Evolutionary conservation across 495 filamentous ascomycete species (phyloP).

Genomic region (Aspergillus cristatus): DNA sequence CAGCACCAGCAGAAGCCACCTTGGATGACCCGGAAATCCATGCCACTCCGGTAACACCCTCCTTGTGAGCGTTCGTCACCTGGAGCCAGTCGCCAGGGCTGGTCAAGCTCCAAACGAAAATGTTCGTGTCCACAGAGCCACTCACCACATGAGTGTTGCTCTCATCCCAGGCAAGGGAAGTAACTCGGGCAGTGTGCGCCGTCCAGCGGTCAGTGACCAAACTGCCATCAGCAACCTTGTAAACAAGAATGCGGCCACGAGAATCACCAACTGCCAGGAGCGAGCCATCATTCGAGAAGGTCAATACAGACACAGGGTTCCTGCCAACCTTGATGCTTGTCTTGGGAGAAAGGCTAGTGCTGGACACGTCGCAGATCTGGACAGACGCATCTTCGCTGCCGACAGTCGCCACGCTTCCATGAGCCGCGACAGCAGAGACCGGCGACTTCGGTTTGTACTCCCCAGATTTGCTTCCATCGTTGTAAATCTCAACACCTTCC

Average conservation of each 20-base stretch:
- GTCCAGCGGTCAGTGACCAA: constrained; percentile 66
- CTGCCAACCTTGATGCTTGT: constrained; percentile 32
- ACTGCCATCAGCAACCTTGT: constrained; percentile 41
- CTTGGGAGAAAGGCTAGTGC: constrained; percentile 36
- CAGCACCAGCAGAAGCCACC: constrained; percentile 71
- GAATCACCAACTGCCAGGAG: constrained; percentile 73
- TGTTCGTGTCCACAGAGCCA: constrained; percentile 79
- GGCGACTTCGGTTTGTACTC: constrained; percentile 57
- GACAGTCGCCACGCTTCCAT: constrained; percentile 58
- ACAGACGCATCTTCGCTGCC: constrained; percentile 63
- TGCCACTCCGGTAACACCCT: constrained; percentile 79
- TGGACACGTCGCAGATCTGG: constrained; percentile 57
- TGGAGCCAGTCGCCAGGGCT: constrained; percentile 76
- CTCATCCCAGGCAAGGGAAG: constrained; percentile 71
- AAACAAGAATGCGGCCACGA: constrained; percentile 78
- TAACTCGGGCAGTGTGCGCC: constrained; percentile 82
- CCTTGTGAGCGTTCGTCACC: constrained; percentile 80
- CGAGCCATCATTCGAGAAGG: constrained; percentile 67
- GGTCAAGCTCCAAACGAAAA: constrained; percentile 83
- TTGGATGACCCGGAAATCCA: constrained; percentile 67
- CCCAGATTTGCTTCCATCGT: constrained; percentile 46
- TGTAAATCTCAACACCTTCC: constrained; percentile 54
- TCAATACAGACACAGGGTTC: constrained; percentile 43
- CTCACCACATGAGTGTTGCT: constrained; percentile 70
- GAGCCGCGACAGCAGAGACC: constrained; percentile 61